Conservation (phyloP, 176 grass and related monocot species). For the Lolium perenne region DNA sequence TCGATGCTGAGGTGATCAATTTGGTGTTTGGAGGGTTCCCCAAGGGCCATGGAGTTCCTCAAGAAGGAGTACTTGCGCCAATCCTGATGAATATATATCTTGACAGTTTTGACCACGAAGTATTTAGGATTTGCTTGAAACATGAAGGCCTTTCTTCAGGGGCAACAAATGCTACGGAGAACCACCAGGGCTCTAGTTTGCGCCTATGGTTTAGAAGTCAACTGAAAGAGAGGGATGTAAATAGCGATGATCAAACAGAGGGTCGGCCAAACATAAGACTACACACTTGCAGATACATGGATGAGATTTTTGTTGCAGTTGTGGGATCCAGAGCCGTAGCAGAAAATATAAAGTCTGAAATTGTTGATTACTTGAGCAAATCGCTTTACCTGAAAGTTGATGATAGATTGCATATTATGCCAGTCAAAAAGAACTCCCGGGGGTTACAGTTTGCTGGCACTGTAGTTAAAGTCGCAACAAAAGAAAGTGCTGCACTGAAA, state of each 20-base stretch:
- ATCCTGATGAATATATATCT: conserved; percentile 97
- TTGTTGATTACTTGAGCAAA: conserved; percentile 63
- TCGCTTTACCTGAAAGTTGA: conserved; percentile 74
- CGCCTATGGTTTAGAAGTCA: conserved; percentile 87
- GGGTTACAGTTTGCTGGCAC: conserved; percentile 81
- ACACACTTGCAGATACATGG: conserved; percentile 89
- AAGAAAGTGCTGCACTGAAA: conserved; percentile 63
- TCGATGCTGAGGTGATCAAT: conserved; percentile 79
- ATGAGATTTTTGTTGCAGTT: conserved; percentile 93
- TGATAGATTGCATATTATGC: conserved; percentile 49
- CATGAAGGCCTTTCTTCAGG: conserved; percentile 71
- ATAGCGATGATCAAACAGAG: conserved; percentile 29
- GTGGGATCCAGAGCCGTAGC: conserved; percentile 66
- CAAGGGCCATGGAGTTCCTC: conserved; percentile 88
- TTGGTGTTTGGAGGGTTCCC: conserved; percentile 88
- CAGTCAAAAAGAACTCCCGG: conserved; percentile 47
- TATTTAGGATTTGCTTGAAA: conserved; percentile 85
- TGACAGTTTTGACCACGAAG: conserved; percentile 73
- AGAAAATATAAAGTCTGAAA: conserved; percentile 68
- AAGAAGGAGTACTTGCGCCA: conserved; percentile 86
- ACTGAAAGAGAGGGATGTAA: conserved; percentile 59
- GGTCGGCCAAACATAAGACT: conserved; percentile 50
- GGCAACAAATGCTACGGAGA: conserved; percentile 30
- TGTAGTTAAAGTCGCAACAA: conserved; percentile 48
- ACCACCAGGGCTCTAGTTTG: conserved; percentile 55